Base-by-base conservation (phyloP, 495 filamentous ascomycete species). In the Barbatosphaeria neglecta region DNA sequence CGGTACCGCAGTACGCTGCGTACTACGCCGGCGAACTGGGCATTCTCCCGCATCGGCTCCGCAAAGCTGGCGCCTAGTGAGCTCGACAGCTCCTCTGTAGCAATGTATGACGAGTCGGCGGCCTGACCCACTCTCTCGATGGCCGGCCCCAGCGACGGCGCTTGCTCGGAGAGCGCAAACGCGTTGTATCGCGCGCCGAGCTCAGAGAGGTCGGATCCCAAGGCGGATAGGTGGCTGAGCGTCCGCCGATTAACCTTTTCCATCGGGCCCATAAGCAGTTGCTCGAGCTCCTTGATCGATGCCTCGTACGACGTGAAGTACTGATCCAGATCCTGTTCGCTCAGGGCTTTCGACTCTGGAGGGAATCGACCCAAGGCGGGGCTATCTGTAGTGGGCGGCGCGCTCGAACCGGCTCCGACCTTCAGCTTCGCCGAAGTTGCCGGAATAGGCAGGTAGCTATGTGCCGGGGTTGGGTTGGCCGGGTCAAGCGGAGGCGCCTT, bases 101-200 rank as follows among this genome's bases (percentile, higher is more conserved):
- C 88, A 46, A 98, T 90, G 57, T 95, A 98, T 1, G 93, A 95
- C 1, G 85, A 87, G 60, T 98, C 92, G 2, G 89, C 87, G 4
- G 92, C 93, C 61, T 98, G 93, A 0, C 92, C 92, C 35, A 90
- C 79, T 41, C 88, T 82, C 64, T 98, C 92, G 49, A 97, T 95
- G 3, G 92, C 90, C 4, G 89, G 81, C n/a, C 87, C 84, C 4
- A 98, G 81, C 2, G 85, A 84, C 3, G 83, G 78, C 3, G 86
- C 87, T 47, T 85, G 85, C 63, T 98, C 93, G 0, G 88, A 94
- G 0, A 98, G 70, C 0, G 92, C 92, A 61, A 97, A 97, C n/a
- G 84, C 93, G 56, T 98, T 98, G 62, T 90, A 96, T 22, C 87
- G 74, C 15, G 88, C 90, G 22, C 92, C 92, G 3, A 98, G 74